phyloP scores from a whole-genome alignment of 2,329 filamentous ascomycete species.

The Aplosporella prunicola region DNA sequence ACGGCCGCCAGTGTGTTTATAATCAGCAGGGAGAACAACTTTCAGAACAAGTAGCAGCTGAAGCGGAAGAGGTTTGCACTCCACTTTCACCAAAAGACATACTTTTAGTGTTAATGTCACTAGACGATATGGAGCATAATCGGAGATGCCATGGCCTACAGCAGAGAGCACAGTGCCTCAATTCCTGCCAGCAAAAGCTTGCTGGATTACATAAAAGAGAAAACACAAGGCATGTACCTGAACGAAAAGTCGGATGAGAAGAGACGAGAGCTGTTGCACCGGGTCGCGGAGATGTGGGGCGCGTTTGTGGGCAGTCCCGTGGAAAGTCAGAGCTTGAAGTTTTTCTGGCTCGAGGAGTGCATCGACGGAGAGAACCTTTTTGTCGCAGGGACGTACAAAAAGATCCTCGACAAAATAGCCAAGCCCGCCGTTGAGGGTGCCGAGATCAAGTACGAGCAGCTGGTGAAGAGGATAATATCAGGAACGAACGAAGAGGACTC shows the following conservation, averaged over 20 bases:
- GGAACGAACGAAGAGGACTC: slow-evolving; percentile 12
- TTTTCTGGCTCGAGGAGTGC: slow-evolving; percentile 70
- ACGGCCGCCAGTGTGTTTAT: slow-evolving; percentile 47
- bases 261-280: slow-evolving; percentile 41
- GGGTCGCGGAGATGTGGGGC: slow-evolving; percentile 58
- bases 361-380: slow-evolving; percentile 62
- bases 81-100: too few species aligned
- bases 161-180: slow-evolving; percentile 46
- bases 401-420: slow-evolving; percentile 51
- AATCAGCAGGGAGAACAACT: slow-evolving; percentile 48
- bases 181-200: slow-evolving; percentile 47
- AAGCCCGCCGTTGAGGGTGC: slow-evolving; percentile 48
- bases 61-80: slow-evolving; percentile 37
- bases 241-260: slow-evolving; percentile 28
- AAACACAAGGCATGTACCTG: slow-evolving; percentile 28
- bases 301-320: slow-evolving; percentile 60
- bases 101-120: too few species aligned
- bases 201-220: slow-evolving; percentile 47
- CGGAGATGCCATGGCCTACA: slow-evolving; percentile 56
- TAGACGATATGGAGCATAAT: slow-evolving; percentile 60
- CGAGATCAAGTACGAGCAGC: slow-evolving; percentile 42
- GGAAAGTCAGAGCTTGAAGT: slow-evolving; percentile 58
- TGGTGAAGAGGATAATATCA: slow-evolving; percentile 36
- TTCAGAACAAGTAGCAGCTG: slow-evolving; percentile 27
- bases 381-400: slow-evolving; percentile 51